Evolutionary conservation across 192 early-diverging fungal species (phyloP).

Genomic region (Backusella luteola): DNA sequence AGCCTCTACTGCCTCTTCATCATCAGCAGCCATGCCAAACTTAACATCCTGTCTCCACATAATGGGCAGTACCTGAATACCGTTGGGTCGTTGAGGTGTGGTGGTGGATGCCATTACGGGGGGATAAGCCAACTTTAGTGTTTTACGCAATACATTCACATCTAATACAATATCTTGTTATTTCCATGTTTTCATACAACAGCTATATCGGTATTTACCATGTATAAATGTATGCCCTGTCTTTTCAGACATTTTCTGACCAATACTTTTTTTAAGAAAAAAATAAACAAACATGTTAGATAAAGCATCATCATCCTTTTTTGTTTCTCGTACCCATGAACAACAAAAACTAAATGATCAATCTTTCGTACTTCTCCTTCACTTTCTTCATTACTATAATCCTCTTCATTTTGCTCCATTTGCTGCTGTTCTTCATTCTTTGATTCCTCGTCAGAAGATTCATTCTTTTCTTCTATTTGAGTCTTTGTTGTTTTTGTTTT

Average conservation of each 20-base stretch:
- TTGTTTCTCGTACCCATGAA: slow-evolving; percentile 58
- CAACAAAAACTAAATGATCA: slow-evolving; percentile 77
- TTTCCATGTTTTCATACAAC: background rate
- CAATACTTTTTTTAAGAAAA: slow-evolving; percentile 49
- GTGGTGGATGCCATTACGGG: slow-evolving; percentile 14
- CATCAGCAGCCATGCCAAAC: slow-evolving; percentile 66
- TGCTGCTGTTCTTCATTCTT: slow-evolving; percentile 44
- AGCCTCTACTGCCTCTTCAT: slow-evolving; percentile 50
- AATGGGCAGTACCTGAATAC: slow-evolving; percentile 78
- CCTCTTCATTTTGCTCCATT: slow-evolving; percentile 46
- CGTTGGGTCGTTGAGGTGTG: slow-evolving; percentile 27
- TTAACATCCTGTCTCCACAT: slow-evolving; percentile 80
- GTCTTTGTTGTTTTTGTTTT: slow-evolving; percentile 38
- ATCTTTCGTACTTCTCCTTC: slow-evolving; percentile 67
- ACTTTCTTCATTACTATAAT: slow-evolving; percentile 47
- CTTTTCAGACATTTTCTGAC: slow-evolving; percentile 77
- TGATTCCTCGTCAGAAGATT: slow-evolving; percentile 30
- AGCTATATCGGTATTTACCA: slow-evolving; percentile 22
- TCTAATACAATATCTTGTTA: slow-evolving; percentile 40
- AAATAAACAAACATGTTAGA: background rate
- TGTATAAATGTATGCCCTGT: slow-evolving; percentile 49
- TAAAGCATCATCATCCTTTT: background rate
- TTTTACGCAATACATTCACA: slow-evolving; percentile 65
- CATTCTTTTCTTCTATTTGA: slow-evolving; percentile 31
- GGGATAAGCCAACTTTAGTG: slow-evolving; percentile 55